Percentiles rank a stretch among this genome's conserved stretches.
These are phyloP conservation scores for Psilocybe sp. DNA, from an alignment of 768 basidiomycete genomes.

Conservation along the genomic window DNA sequence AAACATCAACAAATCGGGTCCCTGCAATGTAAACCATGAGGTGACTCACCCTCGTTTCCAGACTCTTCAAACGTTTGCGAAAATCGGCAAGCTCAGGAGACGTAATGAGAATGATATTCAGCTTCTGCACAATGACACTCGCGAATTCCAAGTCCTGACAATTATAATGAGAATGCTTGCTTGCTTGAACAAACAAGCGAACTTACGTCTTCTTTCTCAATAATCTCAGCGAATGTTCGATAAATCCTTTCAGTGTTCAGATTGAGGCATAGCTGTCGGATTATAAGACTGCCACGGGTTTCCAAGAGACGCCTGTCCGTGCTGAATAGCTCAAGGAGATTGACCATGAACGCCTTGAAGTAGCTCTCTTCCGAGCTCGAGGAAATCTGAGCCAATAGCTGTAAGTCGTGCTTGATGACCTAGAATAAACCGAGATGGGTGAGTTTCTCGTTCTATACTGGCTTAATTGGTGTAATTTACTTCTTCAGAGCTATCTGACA, in stretches of 20 bases:
- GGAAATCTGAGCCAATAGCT: slow-evolving; percentile 94
- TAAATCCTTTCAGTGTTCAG: slow-evolving; percentile 96
- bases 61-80: slow-evolving; percentile 84
- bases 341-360: slow-evolving; percentile 94
- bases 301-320: slow-evolving; percentile 90
- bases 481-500: slow-evolving; percentile 96
- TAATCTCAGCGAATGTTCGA: slow-evolving; percentile 90
- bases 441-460: background rate
- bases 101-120: slow-evolving; percentile 95
- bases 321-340: slow-evolving; percentile 90
- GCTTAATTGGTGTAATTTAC: slow-evolving; percentile 35
- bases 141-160: slow-evolving; percentile 93
- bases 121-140: slow-evolving; percentile 94
- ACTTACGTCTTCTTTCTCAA: slow-evolving; percentile 95
- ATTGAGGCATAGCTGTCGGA: slow-evolving; percentile 90
- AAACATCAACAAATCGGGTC: background rate
- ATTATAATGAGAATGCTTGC: background rate
- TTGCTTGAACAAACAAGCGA: background rate
- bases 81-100: slow-evolving; percentile 96
- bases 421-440: slow-evolving; percentile 23
- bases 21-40: background rate
- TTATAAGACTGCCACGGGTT: slow-evolving; percentile 90
- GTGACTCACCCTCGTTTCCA: slow-evolving; percentile 80
- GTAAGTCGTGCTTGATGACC: slow-evolving; percentile 96
- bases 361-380: slow-evolving; percentile 94